Evolutionary conservation across 495 filamentous ascomycete species (phyloP).

Genomic region (Neurospora hispaniola): DNA sequence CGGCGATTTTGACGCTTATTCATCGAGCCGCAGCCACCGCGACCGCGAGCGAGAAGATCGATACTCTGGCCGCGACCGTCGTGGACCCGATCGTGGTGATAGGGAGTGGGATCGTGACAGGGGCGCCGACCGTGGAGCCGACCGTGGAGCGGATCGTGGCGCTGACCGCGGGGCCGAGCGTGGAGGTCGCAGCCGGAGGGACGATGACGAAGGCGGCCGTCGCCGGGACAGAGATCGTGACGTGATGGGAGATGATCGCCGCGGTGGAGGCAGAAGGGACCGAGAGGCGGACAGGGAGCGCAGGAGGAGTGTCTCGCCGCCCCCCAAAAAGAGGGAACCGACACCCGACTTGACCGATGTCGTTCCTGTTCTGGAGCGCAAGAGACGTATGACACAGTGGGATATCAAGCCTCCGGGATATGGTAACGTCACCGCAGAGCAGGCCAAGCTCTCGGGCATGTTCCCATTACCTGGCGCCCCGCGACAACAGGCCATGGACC

Average conservation of each 20-base stretch:
- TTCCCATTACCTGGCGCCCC: conserved; percentile 95
- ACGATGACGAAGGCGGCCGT: conserved; percentile 20
- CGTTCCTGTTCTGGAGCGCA: conserved; percentile 64
- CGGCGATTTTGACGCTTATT: conserved; percentile 77
- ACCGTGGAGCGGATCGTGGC: conserved; percentile 47
- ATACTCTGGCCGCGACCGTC: conserved; percentile 56
- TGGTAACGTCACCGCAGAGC: conserved; percentile 96
- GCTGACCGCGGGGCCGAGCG: conserved; percentile 43
- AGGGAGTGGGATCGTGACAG: conserved; percentile 65
- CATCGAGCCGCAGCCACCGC: conserved; percentile 78
- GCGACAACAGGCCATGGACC: conserved; percentile 92
- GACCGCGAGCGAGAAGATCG: conserved; percentile 86
- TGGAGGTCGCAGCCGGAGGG: conserved; percentile 21
- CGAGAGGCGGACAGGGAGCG: conserved; percentile 51
- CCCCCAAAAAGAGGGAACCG: conserved; percentile 81
- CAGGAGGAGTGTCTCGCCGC: conserved; percentile 69
- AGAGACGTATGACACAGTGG: conserved; percentile 92
- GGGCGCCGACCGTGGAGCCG: conserved; percentile 33
- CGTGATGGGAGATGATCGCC: conserved; percentile 33
- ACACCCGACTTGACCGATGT: conserved; percentile 90
- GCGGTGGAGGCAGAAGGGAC: conserved; percentile 38
- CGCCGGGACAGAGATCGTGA: conserved; percentile 38
- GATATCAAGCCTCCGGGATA: conserved; percentile 98
- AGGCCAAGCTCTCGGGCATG: conserved; percentile 99
- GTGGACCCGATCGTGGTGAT: conserved; percentile 19